Evolutionary conservation across 2,329 filamentous ascomycete genomes (phyloP).

Genomic region (Scortechinia acanthostroma): DNA sequence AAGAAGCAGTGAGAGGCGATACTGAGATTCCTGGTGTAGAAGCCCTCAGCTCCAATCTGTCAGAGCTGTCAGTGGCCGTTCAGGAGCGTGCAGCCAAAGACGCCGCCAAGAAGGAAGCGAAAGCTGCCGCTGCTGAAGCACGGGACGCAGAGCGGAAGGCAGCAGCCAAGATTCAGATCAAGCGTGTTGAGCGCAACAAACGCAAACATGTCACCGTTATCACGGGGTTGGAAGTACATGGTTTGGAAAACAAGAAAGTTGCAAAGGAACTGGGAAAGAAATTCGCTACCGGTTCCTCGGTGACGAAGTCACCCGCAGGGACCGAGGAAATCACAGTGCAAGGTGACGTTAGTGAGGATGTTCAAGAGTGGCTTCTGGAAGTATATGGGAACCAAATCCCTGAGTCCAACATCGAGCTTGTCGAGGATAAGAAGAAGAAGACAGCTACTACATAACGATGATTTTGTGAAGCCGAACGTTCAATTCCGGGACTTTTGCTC

Average conservation of each 20-base stretch:
- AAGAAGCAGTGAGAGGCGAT: background rate
- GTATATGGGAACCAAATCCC: slow-evolving; percentile 45
- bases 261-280: slow-evolving; percentile 69
- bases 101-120: slow-evolving; percentile 59
- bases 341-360: slow-evolving; percentile 62
- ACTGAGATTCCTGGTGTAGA: slow-evolving; percentile 20
- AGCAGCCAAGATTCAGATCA: slow-evolving; percentile 53
- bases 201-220: slow-evolving; percentile 64
- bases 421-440: slow-evolving; percentile 70
- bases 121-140: slow-evolving; percentile 64
- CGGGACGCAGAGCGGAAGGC: slow-evolving; percentile 54
- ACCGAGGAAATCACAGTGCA: slow-evolving; percentile 64
- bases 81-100: slow-evolving; percentile 31
- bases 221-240: slow-evolving; percentile 53
- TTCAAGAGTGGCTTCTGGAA: slow-evolving; percentile 55
- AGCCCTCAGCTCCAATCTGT: slow-evolving; percentile 49
- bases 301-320: slow-evolving; percentile 53
- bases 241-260: slow-evolving; percentile 61
- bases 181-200: slow-evolving; percentile 65
- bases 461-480: background rate
- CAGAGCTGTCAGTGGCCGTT: slow-evolving; percentile 52
- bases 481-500: no score
- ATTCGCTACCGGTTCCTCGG: slow-evolving; percentile 59
- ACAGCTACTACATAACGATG: background rate
- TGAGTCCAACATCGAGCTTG: slow-evolving; percentile 58